Evolutionary conservation across 2,329 filamentous ascomycete species (phyloP), one percentile per base, ranked within the genome.

Genomic region (Fusarium nodosum): DNA sequence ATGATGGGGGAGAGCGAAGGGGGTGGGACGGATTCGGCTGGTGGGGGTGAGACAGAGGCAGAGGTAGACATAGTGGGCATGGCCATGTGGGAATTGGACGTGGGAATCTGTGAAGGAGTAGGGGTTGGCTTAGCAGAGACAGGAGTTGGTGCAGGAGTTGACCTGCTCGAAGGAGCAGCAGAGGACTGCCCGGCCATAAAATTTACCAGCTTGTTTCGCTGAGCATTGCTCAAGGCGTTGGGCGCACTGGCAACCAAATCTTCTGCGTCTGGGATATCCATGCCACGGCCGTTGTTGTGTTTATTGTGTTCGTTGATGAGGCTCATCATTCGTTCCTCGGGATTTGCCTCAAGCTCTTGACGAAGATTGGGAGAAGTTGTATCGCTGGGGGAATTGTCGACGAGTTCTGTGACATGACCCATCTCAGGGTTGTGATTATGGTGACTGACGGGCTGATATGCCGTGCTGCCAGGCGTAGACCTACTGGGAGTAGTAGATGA

Each of bases 271-370:
- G 87, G 84, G 18, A 90, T 81, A 66, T 88, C 82, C 54, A 87
- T 77, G 46, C 82, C 80, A 1, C 79, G 77, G 5, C 48, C 24
- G 18, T 79, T 77, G 66, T 82, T 87, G 66, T 79, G 83, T 22
- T 87, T 87, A 66, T 90, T 90, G 65, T 88, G 86, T 64, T 88
- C 87, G 60, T 89, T 86, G 76, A 90, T 90, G 33, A 91, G 84
- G 72, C 85, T 87, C 85, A 90, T 88, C 84, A 90, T 89, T 52
- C 84, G 84, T 72, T 88, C 86, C 58, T 87, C 87, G 1, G 86
- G 86, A 60, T 86, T 86, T n/a, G 80, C 78, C 75, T 87, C 83
- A 8, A 88, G 82, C 72, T 90, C 86, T 34, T 86, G 83, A 30
- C 86, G 84, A 4, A 89, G 79, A 56, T 80, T 86, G 1, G 85